These are phyloP conservation scores for Vachellia pachyceras DNA, from an alignment of 306 rosid species.

Conservation along the genomic window DNA sequence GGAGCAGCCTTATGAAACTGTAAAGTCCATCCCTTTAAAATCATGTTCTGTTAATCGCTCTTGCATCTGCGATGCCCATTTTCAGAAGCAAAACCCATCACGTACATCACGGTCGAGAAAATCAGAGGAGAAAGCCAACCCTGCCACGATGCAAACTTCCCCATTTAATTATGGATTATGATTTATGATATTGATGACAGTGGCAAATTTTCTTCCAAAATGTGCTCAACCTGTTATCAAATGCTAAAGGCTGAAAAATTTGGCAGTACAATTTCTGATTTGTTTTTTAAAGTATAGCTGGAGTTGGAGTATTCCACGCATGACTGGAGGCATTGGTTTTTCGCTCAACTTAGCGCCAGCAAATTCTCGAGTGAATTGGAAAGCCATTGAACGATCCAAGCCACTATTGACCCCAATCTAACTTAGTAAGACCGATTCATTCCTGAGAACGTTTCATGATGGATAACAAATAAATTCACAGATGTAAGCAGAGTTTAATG, in stretches of 20 bases:
- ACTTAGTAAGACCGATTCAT: background rate
- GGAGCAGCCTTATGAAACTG: conserved; percentile 35
- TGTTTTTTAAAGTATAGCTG: background rate
- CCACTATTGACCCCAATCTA: background rate
- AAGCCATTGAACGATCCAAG: background rate
- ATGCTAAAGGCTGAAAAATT: background rate
- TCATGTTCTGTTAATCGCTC: background rate
- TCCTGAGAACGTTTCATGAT: background rate
- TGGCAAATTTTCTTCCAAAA: background rate
- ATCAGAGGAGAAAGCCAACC: background rate
- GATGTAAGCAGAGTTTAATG: background rate
- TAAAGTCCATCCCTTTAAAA: background rate
- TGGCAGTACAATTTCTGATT: background rate
- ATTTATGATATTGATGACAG: too few relatives aligned
- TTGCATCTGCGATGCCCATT: background rate
- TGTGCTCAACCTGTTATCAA: background rate
- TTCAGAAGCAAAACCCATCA: conserved; percentile 26
- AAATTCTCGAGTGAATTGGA: background rate
- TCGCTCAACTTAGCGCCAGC: background rate
- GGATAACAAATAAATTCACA: background rate
- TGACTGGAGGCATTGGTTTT: background rate
- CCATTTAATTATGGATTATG: background rate
- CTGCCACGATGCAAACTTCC: background rate
- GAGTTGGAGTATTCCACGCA: background rate
- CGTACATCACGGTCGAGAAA: background rate